phyloP scores from a whole-genome alignment of 2,329 filamentous ascomycete species.

The Alternaria burnsii region DNA sequence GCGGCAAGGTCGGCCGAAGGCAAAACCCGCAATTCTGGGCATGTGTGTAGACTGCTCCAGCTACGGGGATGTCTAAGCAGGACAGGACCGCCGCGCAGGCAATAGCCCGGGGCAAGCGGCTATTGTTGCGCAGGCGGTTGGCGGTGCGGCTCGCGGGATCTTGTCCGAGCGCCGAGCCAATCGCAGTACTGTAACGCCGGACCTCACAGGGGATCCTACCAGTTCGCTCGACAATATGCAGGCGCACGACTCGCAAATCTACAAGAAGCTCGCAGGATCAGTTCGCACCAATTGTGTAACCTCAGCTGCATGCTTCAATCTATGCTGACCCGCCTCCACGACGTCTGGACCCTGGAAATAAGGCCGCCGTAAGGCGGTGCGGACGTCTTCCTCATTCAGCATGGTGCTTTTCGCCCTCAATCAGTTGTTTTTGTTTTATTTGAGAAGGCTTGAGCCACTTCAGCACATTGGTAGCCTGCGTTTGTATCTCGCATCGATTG shows the following conservation, averaged over 20 bases:
- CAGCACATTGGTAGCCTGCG: not conserved
- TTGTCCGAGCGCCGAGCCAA: not conserved
- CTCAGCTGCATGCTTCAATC: not conserved
- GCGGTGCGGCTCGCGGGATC: not conserved
- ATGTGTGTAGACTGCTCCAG: too few species aligned
- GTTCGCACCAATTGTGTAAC: not conserved
- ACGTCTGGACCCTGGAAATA: not conserved
- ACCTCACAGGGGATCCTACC: not conserved
- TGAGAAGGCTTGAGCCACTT: not conserved
- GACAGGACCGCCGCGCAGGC: not conserved
- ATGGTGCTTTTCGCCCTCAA: not conserved
- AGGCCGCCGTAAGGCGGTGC: not conserved
- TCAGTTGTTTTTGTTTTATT: not conserved
- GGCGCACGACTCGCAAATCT: not conserved
- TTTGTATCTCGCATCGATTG: not conserved
- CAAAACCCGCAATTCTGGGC: too few species aligned
- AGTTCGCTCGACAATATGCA: not conserved
- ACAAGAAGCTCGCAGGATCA: not conserved
- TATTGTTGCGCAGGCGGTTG: not conserved
- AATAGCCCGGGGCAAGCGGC: not conserved
- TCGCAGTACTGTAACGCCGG: not conserved
- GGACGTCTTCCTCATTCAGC: not conserved
- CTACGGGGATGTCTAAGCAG: too few species aligned
- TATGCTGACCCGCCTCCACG: not conserved
- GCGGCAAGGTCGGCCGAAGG: too few species aligned